Percentiles rank a stretch among this genome's conserved stretches.
These are phyloP conservation scores for Coccinonectria pachysandricola DNA, from an alignment of 2,329 filamentous ascomycete genomes.

Conservation along the genomic window DNA sequence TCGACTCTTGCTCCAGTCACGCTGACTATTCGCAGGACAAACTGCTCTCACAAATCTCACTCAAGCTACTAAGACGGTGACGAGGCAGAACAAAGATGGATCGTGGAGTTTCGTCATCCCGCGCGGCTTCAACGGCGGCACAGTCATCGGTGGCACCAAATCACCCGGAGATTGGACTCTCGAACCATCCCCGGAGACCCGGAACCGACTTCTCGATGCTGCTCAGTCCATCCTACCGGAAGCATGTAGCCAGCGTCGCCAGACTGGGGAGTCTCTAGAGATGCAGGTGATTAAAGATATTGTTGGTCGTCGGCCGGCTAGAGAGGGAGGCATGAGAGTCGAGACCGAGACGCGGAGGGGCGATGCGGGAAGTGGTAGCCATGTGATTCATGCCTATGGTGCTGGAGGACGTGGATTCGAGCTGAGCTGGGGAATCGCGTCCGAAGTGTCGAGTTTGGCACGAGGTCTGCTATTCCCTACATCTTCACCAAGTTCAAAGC, in stretches of 20 bases:
- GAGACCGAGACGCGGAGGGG: slow-evolving; percentile 13
- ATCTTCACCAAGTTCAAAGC: no score
- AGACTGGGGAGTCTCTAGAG: slow-evolving; percentile 16
- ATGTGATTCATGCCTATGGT: slow-evolving; percentile 49
- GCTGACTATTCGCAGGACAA: slow-evolving; percentile 25
- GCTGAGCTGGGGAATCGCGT: slow-evolving; percentile 49
- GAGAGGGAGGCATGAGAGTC: slow-evolving; percentile 36
- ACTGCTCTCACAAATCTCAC: slow-evolving; percentile 28
- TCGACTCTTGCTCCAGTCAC: no score
- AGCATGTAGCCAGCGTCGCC: slow-evolving; percentile 2
- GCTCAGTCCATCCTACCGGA: slow-evolving; percentile 9
- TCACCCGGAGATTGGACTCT: slow-evolving; percentile 46
- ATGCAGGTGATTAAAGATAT: slow-evolving; percentile 32
- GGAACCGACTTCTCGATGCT: slow-evolving; percentile 21
- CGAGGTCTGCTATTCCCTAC: slow-evolving; percentile 8
- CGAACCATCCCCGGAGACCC: slow-evolving; percentile 35
- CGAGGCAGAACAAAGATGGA: slow-evolving; percentile 52
- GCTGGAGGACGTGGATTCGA: slow-evolving; percentile 52
- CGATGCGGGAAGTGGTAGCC: slow-evolving; percentile 4
- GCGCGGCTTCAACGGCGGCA: slow-evolving; percentile 50
- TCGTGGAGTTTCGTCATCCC: slow-evolving; percentile 54
- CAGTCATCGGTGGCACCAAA: slow-evolving; percentile 57
- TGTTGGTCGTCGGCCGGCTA: slow-evolving; percentile 35
- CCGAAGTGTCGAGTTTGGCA: slow-evolving; percentile 27
- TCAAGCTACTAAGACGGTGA: slow-evolving; percentile 33